These are phyloP conservation scores for Tolypocladium album DNA, from an alignment of 2,329 filamentous ascomycete genomes.

Conservation along the genomic window DNA sequence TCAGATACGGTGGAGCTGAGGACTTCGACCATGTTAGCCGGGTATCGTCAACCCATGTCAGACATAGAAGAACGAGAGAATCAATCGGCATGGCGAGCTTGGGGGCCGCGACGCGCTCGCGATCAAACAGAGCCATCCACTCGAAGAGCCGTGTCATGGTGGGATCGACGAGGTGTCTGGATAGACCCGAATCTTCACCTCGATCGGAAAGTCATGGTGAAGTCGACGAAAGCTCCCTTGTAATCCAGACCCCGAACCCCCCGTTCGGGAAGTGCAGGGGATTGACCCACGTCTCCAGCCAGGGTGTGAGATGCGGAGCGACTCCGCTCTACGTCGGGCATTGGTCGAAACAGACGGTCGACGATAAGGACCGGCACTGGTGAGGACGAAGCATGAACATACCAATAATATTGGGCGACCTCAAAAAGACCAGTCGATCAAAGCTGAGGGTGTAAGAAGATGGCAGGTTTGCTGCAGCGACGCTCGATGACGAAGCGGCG, in stretches of 20 bases:
- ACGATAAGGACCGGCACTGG: neutral
- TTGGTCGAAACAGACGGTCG: conserved; percentile 3
- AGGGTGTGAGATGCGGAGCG: conserved; percentile 4
- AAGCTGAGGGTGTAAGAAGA: neutral
- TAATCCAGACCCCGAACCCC: neutral
- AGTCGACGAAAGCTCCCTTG: neutral
- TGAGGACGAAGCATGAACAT: neutral
- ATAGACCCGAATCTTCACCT: neutral
- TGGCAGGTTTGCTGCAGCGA: neutral
- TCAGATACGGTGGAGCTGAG: neutral
- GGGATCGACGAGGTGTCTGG: neutral
- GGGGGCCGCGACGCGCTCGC: neutral
- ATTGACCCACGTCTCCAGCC: neutral
- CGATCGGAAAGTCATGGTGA: neutral
- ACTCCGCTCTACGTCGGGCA: conserved; percentile 7
- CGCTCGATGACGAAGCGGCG: neutral
- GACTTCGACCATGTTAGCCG: neutral
- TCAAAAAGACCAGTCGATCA: neutral
- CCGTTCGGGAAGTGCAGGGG: neutral
- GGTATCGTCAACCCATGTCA: neutral
- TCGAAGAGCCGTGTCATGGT: neutral
- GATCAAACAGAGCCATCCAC: neutral
- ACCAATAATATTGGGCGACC: neutral
- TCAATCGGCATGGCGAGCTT: neutral
- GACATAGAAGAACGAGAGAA: neutral